Base-by-base conservation (phyloP, 441 rosid species). In the Corymbia citriodora region DNA sequence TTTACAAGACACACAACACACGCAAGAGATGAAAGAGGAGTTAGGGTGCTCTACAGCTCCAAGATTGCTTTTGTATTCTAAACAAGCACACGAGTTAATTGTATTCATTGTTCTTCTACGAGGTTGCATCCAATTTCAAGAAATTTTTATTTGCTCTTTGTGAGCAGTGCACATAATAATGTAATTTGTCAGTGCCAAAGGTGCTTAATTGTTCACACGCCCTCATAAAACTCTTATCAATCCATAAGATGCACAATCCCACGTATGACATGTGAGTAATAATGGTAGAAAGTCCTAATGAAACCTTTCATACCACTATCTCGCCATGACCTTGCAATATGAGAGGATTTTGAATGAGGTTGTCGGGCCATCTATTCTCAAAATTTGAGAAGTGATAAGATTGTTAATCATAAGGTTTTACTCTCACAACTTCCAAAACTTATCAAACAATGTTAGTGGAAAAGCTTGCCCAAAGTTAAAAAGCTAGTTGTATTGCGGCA, bases 271-370 rank as follows among this genome's bases (percentile, higher is more conserved):
- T 10, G n/a, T 59, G 14, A 10, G 2, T 59, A 59, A 4, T 2
- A 59, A 59, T 10, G 65, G 65, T 59, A 14, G 7, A 59, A 59
- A 59, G 14, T 59, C 65, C 15, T 59, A 25, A 10, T 59, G 65
- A 10, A 25, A 25, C 65, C n/a, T 59, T 25, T 29, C n/a, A 59
- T 59, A 0, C 0, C 25, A 0, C 65, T 25, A 59, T 59, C n/a
- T 59, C 0, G 0, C 0, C 65, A 59, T 59, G n/a, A 59, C 1
- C 0, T 0, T 59, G 7, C 1, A 13, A 59, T 59, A 59, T 59
- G 65, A 59, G n/a, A 23, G 65, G 65, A 0, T 0, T 59, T 59
- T 25, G 65, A 25, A 23, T 25, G 65, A 59, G 65, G 65, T 59
- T 59, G 14, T 59, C 7, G 21, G 0, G 3, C 3, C 65, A 59